Evolutionary conservation across 768 basidiomycete species (phyloP).

Genomic region (Tulasnella calospora): DNA sequence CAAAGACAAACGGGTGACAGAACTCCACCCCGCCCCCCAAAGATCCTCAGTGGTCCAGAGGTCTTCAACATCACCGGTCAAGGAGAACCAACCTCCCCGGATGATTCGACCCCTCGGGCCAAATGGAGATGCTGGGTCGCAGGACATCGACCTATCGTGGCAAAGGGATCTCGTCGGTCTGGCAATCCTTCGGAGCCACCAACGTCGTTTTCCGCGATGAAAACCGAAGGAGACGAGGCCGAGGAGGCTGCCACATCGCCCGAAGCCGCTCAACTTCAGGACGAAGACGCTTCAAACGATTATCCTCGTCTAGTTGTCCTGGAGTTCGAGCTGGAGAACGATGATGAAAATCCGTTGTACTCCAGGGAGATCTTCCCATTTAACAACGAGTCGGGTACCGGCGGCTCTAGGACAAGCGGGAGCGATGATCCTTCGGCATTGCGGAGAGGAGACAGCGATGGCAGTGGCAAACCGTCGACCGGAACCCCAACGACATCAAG

Average conservation of each 20-base stretch:
- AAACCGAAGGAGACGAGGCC: conserved; percentile 28
- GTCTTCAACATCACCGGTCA: conserved; percentile 67
- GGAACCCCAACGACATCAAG: conserved; percentile 28
- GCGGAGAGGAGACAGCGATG: neutral
- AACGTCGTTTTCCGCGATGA: neutral
- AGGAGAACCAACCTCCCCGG: conserved; percentile 57
- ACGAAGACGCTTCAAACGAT: conserved; percentile 17
- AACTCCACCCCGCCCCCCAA: neutral
- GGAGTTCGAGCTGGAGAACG: conserved; percentile 75
- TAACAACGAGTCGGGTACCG: neutral
- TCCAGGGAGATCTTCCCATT: conserved; percentile 33
- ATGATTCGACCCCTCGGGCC: conserved; percentile 38
- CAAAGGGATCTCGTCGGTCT: neutral
- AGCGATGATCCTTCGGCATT: conserved; percentile 14
- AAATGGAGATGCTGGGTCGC: conserved; percentile 69
- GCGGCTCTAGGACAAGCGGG: conserved; percentile 20
- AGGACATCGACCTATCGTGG: conserved; percentile 47
- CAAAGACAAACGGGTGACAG: neutral
- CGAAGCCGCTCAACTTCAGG: neutral
- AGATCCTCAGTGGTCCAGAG: conserved; percentile 50
- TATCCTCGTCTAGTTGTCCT: conserved; percentile 52
- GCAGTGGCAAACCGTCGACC: conserved; percentile 19
- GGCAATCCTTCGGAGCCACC: neutral
- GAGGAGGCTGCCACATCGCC: conserved; percentile 12
- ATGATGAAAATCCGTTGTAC: conserved; percentile 65